Conservation (phyloP, 768 basidiomycete genomes). For the Hygrocybe punicea region DNA sequence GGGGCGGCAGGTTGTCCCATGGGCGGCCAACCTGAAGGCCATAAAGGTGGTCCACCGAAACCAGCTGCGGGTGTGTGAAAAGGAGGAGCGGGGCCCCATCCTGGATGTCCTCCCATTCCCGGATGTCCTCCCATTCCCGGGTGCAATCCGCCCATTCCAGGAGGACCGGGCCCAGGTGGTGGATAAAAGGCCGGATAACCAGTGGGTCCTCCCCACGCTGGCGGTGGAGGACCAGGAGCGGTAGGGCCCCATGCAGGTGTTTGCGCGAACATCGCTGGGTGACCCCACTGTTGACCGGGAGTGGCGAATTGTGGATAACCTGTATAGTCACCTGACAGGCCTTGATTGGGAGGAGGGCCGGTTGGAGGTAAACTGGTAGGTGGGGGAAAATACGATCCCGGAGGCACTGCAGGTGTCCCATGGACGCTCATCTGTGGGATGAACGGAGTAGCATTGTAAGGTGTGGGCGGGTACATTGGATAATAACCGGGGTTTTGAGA, state of each 20-base stretch:
- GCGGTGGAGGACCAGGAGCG: background rate
- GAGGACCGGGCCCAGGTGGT: background rate
- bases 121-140: background rate
- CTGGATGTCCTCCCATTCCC: background rate
- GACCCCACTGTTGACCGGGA: background rate
- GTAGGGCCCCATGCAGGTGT: constrained; percentile 6
- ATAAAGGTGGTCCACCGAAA: background rate
- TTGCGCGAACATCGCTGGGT: background rate
- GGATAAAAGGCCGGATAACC: background rate
- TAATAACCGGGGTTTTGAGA: constrained; percentile 35
- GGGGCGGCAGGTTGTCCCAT: background rate
- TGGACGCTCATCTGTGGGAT: constrained; percentile 31
- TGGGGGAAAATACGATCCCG: constrained; percentile 13
- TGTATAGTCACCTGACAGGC: constrained; percentile 30
- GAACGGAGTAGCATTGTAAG: constrained; percentile 38
- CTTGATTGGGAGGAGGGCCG: constrained; percentile 9
- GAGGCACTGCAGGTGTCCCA: constrained; percentile 9
- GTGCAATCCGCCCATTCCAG: background rate
- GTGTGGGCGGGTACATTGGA: constrained; percentile 39
- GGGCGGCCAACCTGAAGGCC: background rate
- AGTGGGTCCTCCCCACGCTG: background rate
- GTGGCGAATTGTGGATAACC: constrained; percentile 29
- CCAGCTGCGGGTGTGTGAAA: constrained; percentile 15
- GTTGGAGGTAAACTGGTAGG: constrained; percentile 5
- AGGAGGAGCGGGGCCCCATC: constrained; percentile 5